Base-by-base conservation (phyloP, 1,284 basidiomycete species). In the Fomitopsis schrenkii region DNA sequence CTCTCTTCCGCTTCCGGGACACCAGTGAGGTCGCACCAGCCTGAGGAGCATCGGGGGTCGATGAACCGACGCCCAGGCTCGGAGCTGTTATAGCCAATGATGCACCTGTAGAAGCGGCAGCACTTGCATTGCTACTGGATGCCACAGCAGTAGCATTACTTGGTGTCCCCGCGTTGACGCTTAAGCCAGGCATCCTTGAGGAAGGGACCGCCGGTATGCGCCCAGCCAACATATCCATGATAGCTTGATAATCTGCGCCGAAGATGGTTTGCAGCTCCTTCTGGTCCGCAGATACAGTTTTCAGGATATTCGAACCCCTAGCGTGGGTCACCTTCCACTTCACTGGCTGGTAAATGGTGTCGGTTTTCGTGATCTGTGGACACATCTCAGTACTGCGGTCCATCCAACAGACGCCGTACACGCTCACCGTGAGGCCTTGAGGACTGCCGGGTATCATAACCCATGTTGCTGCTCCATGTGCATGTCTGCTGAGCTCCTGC, bases 251-350 rank as follows among this genome's bases (percentile, higher is more conserved):
- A n/a, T 35, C 48, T 15, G 15, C 50, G 33, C 53, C 53, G n/a
- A 54, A 54, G 19, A 45, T 44, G 8, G 5, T 26, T 15, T 42
- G 40, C 17, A 22, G 40, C 5, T 48, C 46, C 56, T 22, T 48
- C 30, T 33, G 30, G 30, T 60, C 55, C 48, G 42, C 42, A 53
- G 50, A 61, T 28, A 65, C 60, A 57, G 58, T 57, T 46, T 42
- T 57, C 40, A 54, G 22, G 17, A 54, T 36, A 12, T 14, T 30
- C 33, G 38, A 12, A 10, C 53, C 33, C 33, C 22, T 54, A 1
- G 33, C 38, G 2, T 54, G 53, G 10, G 17, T 19, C 12, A 15
- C 33, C 5, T 22, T 12, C 53, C 53, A 54, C 17, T 22, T 1
- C 9, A 33, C 33, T 6, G 33, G 53, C 33, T 6, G 33, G 53